phyloP scores from a whole-genome alignment of 1,284 basidiomycete genomes.

The Pseudozyma sp. region DNA sequence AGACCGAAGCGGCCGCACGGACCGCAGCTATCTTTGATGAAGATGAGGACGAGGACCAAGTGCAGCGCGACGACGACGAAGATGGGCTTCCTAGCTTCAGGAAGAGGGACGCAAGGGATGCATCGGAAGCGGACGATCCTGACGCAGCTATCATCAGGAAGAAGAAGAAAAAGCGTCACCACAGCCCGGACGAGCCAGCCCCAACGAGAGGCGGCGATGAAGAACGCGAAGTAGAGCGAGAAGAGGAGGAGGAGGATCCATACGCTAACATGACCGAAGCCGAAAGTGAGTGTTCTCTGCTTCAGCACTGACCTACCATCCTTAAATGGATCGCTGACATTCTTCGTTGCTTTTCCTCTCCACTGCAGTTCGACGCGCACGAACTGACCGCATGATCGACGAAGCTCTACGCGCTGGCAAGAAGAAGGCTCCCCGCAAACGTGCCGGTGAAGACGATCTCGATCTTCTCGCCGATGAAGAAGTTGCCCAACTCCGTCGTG shows the following conservation, averaged over 20 bases:
- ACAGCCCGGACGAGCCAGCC: constrained; percentile 20
- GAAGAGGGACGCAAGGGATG: constrained; percentile 24
- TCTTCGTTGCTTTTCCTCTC: background rate
- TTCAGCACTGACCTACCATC: background rate
- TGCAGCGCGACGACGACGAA: background rate
- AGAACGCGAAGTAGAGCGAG: constrained; percentile 14
- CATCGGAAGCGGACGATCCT: constrained; percentile 18
- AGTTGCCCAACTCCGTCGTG: constrained; percentile 82
- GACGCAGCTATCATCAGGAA: constrained; percentile 34
- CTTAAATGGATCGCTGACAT: constrained; percentile 2
- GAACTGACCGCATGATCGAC: constrained; percentile 49
- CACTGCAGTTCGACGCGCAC: constrained; percentile 26
- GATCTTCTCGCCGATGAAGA: constrained; percentile 92
- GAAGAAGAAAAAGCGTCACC: constrained; percentile 55
- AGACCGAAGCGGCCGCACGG: constrained; percentile 33
- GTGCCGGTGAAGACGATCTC: constrained; percentile 71
- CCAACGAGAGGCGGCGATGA: constrained; percentile 3
- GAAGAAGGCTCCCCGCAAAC: constrained; percentile 53
- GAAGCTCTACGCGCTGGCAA: constrained; percentile 43
- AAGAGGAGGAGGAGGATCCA: constrained; percentile 41
- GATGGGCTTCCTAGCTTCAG: constrained; percentile 42
- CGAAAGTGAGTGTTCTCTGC: constrained; percentile 27
- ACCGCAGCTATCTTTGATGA: constrained; percentile 49
- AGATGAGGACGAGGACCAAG: constrained; percentile 30
- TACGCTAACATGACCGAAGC: constrained; percentile 46